A percentile compares a stretch with the other conserved stretches of the same genome.
These are phyloP conservation scores for Sphagnum magellanicum DNA, from an alignment of 228 moss, liverwort and hornwort species.

Conservation along the genomic window DNA sequence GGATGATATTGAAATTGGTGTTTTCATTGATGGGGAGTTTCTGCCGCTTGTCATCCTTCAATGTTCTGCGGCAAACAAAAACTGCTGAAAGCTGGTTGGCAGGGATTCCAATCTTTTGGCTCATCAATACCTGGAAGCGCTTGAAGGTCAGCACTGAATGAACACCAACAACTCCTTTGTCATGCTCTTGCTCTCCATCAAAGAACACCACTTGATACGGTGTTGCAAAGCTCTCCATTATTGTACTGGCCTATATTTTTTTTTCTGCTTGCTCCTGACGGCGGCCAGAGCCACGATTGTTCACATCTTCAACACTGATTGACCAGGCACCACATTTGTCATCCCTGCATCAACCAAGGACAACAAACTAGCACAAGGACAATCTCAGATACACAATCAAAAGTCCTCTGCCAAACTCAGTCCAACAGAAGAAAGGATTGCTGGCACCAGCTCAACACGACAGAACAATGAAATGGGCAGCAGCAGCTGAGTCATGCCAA, in stretches of 20 bases:
- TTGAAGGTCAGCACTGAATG: constrained; percentile 98
- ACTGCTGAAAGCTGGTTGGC: constrained; percentile 96
- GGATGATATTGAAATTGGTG: constrained; percentile 97
- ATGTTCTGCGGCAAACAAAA: constrained; percentile 89
- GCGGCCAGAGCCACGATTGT: constrained; percentile 11
- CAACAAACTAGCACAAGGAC: constrained; percentile 8
- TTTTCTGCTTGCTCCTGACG: constrained; percentile 2
- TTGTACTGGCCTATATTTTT: constrained; percentile 1
- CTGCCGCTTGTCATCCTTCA: constrained; percentile 97
- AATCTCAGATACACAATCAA: constrained; percentile 8
- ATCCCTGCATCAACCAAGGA: constrained; percentile 20
- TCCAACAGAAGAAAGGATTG: too few species aligned
- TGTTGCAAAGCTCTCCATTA: constrained; percentile 99
- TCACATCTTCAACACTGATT: constrained; percentile 9
- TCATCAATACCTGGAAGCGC: constrained; percentile 92
- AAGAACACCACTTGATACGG: constrained; percentile 87
- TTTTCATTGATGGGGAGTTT: constrained; percentile 98
- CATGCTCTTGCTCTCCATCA: constrained; percentile 96
- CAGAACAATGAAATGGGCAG: constrained; percentile 5
- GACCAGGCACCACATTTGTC: constrained; percentile 8
- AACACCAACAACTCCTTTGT: constrained; percentile 93
- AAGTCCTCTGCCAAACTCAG: neutral
- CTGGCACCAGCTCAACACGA: neutral
- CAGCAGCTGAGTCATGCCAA: constrained; percentile 5
- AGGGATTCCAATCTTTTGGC: constrained; percentile 89